Evolutionary conservation across 2,329 filamentous ascomycete genomes (phyloP), one percentile per base, ranked within the genome.

Genomic region (Fusarium dimerum): DNA sequence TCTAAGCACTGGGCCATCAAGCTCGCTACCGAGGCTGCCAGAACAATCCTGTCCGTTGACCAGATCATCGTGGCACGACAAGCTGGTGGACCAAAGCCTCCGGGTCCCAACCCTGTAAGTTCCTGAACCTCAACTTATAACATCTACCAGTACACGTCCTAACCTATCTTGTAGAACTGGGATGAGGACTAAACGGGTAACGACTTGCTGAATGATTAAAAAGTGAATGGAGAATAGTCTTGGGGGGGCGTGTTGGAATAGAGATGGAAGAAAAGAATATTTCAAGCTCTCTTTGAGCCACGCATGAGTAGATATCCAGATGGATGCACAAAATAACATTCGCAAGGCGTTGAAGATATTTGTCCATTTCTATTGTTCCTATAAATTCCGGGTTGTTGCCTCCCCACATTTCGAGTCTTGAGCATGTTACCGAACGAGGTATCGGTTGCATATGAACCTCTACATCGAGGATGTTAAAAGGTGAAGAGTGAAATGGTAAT

Each of bases 21-120:
- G 78, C 81, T 99, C 60, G 95, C 94, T 38, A 97, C 93, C 20
- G 94, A 99, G 76, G 88, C 94, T 40, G 93, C 92, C 48, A 84
- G 94, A 66, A 99, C 94, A 44, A 89, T 99, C 30, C 79, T 99
- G 60, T 96, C 92, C 44, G 94, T 99, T 39, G 94, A 99, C 75
- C 95, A 99, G 78, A 99, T 99, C 69, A 99, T 99, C 70, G 94
- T 99, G 52, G 92, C 95, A 58, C 86, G 93, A 76, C 94, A 97
- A 78, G 94, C 95, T 44, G 94, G 94, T 69, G 94, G 94, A 38
- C 94, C 95, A 18, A 99, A 99, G 82, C 93, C 93, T 51, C 94
- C 94, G 30, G 92, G 89, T 43, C 94, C 92, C 63, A 97, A 97
- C 76, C 88, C 92, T 43, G 78, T 81, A 69, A 68, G 78, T 73